These are phyloP conservation scores for Suillus decipiens DNA, from an alignment of 768 basidiomycete genomes.

Conservation along the genomic window DNA sequence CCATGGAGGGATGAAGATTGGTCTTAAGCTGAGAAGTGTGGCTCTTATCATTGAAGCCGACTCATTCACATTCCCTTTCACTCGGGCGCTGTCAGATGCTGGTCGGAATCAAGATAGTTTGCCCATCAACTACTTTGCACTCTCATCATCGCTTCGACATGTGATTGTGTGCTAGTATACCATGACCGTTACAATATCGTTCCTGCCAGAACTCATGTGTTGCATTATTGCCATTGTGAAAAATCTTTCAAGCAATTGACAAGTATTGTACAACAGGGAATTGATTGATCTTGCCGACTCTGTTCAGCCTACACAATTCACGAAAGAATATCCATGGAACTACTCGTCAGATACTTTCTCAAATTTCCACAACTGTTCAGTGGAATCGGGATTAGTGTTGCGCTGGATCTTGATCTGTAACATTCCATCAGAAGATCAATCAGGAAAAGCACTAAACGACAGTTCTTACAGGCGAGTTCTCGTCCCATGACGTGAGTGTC, in stretches of 20 bases:
- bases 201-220: not conserved
- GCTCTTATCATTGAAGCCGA: not conserved
- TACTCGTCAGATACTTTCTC: not conserved
- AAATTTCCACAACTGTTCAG: not conserved
- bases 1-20: slow-evolving; percentile 13
- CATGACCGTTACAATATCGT: not conserved
- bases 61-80: not conserved
- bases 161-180: not conserved
- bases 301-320: not conserved
- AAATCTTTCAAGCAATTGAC: not conserved
- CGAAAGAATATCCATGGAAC: not conserved
- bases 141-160: not conserved
- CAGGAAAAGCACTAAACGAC: not conserved
- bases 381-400: not conserved
- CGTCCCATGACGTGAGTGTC: not conserved
- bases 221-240: not conserved
- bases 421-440: not conserved
- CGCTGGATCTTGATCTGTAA: not conserved
- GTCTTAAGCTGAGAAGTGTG: slow-evolving; percentile 13
- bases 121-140: not conserved
- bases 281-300: not conserved
- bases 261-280: not conserved
- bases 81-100: not conserved
- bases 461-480: not conserved
- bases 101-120: not conserved